Evolutionary conservation across 768 basidiomycete species (phyloP), one percentile per base, ranked within the genome.

Genomic region (Hebeloma cylindrosporum): DNA sequence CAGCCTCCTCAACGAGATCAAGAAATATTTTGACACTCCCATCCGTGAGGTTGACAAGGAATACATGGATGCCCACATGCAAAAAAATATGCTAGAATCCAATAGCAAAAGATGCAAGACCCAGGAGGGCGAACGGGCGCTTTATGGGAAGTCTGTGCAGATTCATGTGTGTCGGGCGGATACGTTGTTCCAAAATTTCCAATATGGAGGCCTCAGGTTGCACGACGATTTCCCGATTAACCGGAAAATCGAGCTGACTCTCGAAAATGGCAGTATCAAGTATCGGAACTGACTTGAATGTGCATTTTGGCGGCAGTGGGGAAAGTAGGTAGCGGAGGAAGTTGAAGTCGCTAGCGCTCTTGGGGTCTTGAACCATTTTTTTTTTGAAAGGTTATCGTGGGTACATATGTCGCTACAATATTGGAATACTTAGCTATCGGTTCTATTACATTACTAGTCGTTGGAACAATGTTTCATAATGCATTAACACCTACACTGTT

Each of bases 211-310:
- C 13, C 21, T 43, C 21, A 17, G 27, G 11, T 33, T 43, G 30
- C 31, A 43, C 10, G 16, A 34, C 21, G 18, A 30, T 14, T 43
- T 43, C 20, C 14, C 13, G 7, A 17, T 14, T 13, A 43, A 29
- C 10, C n/a, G 21, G 7, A 29, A 30, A 14, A 30, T 43, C 8
- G 32, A 34, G 9, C 21, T 43, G 20, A 43, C 30, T 22, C 29
- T 43, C 8, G 30, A 43, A 23, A 43, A 43, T 11, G 34, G 41
- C n/a, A n/a, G n/a, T n/a, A n/a, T n/a, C n/a, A n/a, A n/a, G n/a
- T n/a, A n/a, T n/a, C n/a, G n/a, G n/a, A n/a, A n/a, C n/a, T n/a
- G n/a, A n/a, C n/a, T n/a, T n/a, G n/a, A n/a, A n/a, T n/a, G n/a
- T n/a, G n/a, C n/a, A n/a, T n/a, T n/a, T n/a, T n/a, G n/a, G n/a